A percentile compares a stretch with the other conserved stretches of the same genome.
phyloP scores from a whole-genome alignment of 768 basidiomycete species.

The Lactarius trivialis region DNA sequence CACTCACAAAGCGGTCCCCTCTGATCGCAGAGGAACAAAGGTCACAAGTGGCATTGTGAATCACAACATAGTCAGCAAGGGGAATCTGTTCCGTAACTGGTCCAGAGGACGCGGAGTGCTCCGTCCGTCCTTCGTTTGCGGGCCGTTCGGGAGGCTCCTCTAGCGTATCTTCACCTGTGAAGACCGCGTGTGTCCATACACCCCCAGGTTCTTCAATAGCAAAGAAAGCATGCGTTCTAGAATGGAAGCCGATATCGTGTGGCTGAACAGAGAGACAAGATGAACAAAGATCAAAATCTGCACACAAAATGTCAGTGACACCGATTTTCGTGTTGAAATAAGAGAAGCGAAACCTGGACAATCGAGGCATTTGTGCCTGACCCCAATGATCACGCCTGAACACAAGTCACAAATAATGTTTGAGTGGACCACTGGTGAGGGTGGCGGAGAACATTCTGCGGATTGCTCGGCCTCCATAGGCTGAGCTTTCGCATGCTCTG shows the following conservation, averaged over 20 bases:
- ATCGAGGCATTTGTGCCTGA: constrained; percentile 76
- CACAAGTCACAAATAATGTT: constrained; percentile 67
- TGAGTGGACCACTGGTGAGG: constrained; percentile 37
- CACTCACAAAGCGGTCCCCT: constrained; percentile 67
- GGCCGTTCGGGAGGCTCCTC: neutral
- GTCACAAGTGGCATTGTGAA: constrained; percentile 67
- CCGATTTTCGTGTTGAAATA: neutral
- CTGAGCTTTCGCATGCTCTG: neutral
- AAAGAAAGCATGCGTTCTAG: constrained; percentile 53
- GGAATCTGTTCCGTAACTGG: neutral
- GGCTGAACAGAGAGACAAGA: constrained; percentile 38
- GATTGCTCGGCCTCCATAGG: neutral
- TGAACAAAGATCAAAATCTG: constrained; percentile 71
- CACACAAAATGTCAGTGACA: neutral
- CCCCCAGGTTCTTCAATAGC: constrained; percentile 60
- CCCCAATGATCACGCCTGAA: constrained; percentile 48
- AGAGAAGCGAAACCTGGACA: constrained; percentile 47
- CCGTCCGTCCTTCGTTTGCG: neutral
- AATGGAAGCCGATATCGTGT: constrained; percentile 27
- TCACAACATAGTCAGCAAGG: constrained; percentile 25
- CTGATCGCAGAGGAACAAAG: constrained; percentile 65
- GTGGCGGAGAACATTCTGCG: neutral
- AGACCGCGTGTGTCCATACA: constrained; percentile 58
- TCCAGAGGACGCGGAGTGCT: neutral
- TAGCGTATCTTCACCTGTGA: constrained; percentile 35